A percentile compares a stretch with the other conserved stretches of the same genome.
Conservation (phyloP, 202 grass and related monocot species). For the Tripidium arundinaceum region DNA sequence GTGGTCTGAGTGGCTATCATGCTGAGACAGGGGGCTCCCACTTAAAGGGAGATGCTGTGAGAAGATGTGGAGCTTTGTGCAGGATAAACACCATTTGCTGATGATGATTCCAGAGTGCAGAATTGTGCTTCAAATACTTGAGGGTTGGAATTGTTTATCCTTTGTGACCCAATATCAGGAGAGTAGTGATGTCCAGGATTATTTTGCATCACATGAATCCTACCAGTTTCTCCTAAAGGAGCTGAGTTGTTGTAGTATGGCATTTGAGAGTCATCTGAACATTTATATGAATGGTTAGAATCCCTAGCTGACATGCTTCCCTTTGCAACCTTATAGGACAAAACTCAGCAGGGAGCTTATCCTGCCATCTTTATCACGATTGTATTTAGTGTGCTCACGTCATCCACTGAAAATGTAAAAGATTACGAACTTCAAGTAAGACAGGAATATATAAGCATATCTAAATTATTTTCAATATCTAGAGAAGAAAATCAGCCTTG, state of each 20-base stretch:
- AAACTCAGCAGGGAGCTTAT: conserved; percentile 24
- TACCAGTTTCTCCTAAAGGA: conserved; percentile 27
- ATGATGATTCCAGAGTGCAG: conserved; percentile 79
- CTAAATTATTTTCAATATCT: neutral
- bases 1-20: conserved; percentile 54
- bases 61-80: conserved; percentile 60
- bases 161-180: conserved; percentile 41
- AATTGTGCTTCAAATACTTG: conserved; percentile 37
- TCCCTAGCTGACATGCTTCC: conserved; percentile 35
- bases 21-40: conserved; percentile 66
- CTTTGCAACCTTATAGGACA: conserved; percentile 7
- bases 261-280: conserved; percentile 33
- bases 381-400: conserved; percentile 1
- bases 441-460: conserved; percentile 10
- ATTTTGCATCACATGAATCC: conserved; percentile 19
- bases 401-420: conserved; percentile 23
- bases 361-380: conserved; percentile 14
- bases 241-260: conserved; percentile 35
- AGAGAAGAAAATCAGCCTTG: neutral
- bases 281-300: conserved; percentile 25
- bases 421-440: neutral
- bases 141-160: conserved; percentile 19
- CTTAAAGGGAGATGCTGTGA: conserved; percentile 52
- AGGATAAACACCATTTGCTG: conserved; percentile 40
- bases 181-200: conserved; percentile 32